Evolutionary conservation across 148 eudicot genomes (phyloP).

Genomic region (Camellia sinensis): DNA sequence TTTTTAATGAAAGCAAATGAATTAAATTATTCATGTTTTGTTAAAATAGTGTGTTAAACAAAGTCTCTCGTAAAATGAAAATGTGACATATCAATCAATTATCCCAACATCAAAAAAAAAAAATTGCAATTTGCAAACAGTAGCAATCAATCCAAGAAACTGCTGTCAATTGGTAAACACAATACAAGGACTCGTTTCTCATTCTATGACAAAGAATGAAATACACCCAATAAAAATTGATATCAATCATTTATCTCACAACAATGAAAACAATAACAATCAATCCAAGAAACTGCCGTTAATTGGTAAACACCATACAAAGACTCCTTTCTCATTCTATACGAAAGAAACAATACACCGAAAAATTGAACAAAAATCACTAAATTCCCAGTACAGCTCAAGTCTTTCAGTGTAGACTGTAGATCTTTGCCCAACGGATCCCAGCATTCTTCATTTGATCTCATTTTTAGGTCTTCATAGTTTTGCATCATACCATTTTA

Average conservation of each 20-base stretch:
- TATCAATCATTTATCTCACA: neutral
- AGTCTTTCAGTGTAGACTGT: neutral
- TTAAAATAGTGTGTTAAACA: too few species aligned
- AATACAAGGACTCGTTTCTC: slow-evolving; percentile 1
- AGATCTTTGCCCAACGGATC: neutral
- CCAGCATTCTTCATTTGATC: neutral
- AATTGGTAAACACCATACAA: neutral
- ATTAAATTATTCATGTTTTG: too few species aligned
- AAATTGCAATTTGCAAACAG: neutral
- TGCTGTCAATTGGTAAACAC: neutral
- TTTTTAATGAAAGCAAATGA: too few species aligned
- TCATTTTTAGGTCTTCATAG: neutral
- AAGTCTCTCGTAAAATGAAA: neutral
- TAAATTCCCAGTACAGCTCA: neutral
- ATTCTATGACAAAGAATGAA: neutral
- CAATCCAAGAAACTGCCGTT: neutral
- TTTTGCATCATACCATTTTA: neutral
- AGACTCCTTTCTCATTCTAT: neutral
- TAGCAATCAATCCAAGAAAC: slow-evolving; percentile 1
- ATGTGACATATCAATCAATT: neutral
- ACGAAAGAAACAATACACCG: neutral
- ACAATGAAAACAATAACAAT: neutral
- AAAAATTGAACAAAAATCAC: slow-evolving; percentile 3
- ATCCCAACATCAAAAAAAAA: too few species aligned
- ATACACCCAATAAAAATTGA: neutral